Conservation (phyloP, 352 stramenopile genomes). For the Pythium dissotocum region DNA sequence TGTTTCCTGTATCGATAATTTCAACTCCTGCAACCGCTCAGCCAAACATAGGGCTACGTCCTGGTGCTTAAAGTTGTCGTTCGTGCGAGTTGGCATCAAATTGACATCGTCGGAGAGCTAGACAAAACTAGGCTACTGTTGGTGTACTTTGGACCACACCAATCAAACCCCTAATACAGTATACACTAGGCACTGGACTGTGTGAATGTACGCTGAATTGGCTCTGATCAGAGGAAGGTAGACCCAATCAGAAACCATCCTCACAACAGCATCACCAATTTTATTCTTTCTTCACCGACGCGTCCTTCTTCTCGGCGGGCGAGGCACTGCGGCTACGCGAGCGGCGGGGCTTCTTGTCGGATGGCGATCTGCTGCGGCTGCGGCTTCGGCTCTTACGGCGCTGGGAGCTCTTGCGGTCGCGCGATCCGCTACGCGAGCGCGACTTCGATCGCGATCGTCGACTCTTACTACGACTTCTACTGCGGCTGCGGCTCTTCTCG, state of each 20-base stretch:
- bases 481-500: conserved; percentile 51
- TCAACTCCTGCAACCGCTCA: too few species aligned
- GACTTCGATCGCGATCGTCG: conserved; percentile 54
- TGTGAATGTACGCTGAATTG: background rate
- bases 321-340: conserved; percentile 41
- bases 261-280: conserved; percentile 4
- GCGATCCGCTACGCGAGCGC: conserved; percentile 36
- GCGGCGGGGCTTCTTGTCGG: conserved; percentile 23
- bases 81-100: too few species aligned
- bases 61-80: too few species aligned
- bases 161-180: too few species aligned
- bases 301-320: conserved; percentile 28
- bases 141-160: too few species aligned
- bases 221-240: background rate
- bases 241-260: background rate
- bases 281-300: conserved; percentile 22
- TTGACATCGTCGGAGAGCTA: too few species aligned
- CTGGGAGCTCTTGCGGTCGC: conserved; percentile 37
- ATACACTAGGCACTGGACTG: too few species aligned
- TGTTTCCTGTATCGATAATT: too few species aligned
- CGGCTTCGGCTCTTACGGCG: conserved; percentile 44
- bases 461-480: conserved; percentile 39
- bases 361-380: conserved; percentile 37
- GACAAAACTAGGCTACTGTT: too few species aligned
- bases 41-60: too few species aligned